phyloP scores from a whole-genome alignment of 176 grass and related monocot genomes.

The Bothriochloa decipiens region DNA sequence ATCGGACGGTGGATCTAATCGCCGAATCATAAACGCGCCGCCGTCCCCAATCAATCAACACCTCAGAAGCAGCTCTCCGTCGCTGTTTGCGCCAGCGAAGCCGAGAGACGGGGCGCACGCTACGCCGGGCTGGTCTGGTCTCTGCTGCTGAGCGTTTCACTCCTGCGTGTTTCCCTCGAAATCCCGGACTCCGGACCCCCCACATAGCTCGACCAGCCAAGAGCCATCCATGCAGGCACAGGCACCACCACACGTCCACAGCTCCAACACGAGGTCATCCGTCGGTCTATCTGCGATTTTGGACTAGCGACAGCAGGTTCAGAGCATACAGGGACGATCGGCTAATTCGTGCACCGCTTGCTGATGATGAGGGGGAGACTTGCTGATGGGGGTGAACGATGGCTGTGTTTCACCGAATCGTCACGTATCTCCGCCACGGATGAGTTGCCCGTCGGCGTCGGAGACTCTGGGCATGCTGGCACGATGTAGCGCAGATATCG shows the following conservation, averaged over 20 bases:
- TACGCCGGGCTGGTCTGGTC: not conserved
- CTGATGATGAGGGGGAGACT: not conserved
- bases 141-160: not conserved
- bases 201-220: no score
- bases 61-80: not conserved
- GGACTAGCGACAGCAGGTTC: not conserved
- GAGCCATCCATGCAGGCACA: no score
- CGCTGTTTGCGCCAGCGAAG: constrained; percentile 27
- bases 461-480: not conserved
- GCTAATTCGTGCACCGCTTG: no score
- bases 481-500: not conserved
- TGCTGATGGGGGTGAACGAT: not conserved
- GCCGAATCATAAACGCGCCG: not conserved
- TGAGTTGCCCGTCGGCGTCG: not conserved
- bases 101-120: no score
- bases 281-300: no score
- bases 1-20: no score
- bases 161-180: not conserved
- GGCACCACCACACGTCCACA: no score
- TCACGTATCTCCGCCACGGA: constrained; percentile 23
- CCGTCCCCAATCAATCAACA: not conserved
- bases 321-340: not conserved
- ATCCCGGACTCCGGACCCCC: not conserved
- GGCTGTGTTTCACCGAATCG: constrained; percentile 9
- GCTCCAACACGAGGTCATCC: no score